Conservation (phyloP, 441 rosid species). For the Melastoma candidum region DNA sequence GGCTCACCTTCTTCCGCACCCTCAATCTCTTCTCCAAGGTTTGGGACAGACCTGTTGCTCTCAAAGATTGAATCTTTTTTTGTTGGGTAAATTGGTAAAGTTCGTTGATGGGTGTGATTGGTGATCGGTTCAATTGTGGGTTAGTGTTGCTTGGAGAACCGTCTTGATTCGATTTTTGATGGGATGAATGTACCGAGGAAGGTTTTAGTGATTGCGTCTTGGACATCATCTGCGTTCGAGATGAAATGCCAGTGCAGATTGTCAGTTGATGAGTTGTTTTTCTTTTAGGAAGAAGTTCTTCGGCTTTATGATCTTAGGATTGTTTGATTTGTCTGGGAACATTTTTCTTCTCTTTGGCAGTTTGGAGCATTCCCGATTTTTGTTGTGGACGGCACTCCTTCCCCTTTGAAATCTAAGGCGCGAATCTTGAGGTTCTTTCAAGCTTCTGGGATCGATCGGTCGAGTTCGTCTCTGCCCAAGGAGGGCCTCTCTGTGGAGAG, state of each 20-base stretch:
- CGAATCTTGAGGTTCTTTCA: conserved; percentile 53
- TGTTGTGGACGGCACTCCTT: conserved; percentile 80
- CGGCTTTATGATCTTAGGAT: background rate
- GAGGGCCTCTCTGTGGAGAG: conserved; percentile 58
- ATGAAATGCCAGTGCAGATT: background rate
- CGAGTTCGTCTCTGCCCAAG: conserved; percentile 25
- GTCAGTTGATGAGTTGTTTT: background rate
- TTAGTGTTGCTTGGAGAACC: no score
- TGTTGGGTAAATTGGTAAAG: background rate
- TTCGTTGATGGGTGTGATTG: background rate
- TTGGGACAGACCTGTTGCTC: background rate
- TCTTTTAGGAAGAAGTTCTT: background rate
- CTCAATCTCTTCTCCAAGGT: conserved; percentile 83
- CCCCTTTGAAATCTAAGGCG: conserved; percentile 62
- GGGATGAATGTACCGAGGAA: no score
- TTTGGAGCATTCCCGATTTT: conserved; percentile 84
- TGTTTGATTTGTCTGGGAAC: background rate
- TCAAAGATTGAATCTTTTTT: no score
- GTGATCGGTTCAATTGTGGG: no score
- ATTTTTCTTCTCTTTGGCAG: conserved; percentile 25
- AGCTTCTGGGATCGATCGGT: conserved; percentile 40
- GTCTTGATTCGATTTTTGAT: no score
- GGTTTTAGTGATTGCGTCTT: no score
- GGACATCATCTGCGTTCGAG: background rate
- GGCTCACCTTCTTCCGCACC: conserved; percentile 84